Base-by-base conservation (phyloP, 176 grass and related monocot genomes). In the Oryza nivara region DNA sequence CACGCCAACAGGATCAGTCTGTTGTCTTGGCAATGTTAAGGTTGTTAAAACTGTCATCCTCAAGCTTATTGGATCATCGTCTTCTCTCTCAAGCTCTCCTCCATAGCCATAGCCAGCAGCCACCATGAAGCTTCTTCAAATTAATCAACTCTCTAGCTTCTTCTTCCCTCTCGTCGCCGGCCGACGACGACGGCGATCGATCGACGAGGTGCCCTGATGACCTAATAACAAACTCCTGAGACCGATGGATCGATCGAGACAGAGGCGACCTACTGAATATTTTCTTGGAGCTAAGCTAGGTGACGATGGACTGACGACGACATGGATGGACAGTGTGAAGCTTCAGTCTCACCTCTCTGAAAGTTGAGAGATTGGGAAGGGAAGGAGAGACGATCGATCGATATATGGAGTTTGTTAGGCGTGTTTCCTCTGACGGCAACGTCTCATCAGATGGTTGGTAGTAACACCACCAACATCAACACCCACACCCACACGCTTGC, bases 401-500 rank as follows among this genome's bases (percentile, higher is more conserved):
- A 44, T 44, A 44, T 44, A 10, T 44, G 9, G 35, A 82, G 92
- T 94, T 91, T 94, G 92, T 92, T 94, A 91, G 64, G 15, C 81
- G 52, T 48, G 81, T 85, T 90, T 84, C 82, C 52, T 66, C 20
- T 86, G 92, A 94, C 86, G 85, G 77, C 45, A 63, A 76, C 30
- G 80, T 72, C 60, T 70, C 63, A 94, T 90, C 92, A 83, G 82
- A 85, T 81, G 86, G 85, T 89, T 88, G 89, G 89, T 90, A 52
- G 70, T 28, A 72, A 63, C 69, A 58, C 54, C 47, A 56, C 52
- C 52, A 61, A n/a, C 70, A 51, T 3, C 66, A 76, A 66, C 35
- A 58, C 47, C 20, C 28, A 80, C 80, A 36, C 26, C 26, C 28
- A 28, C 35, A 80, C 65, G 10, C 20, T 70, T 28, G 25, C 79